Base-by-base conservation (phyloP, 2,329 filamentous ascomycete genomes). In the Ophiostoma piceae region DNA sequence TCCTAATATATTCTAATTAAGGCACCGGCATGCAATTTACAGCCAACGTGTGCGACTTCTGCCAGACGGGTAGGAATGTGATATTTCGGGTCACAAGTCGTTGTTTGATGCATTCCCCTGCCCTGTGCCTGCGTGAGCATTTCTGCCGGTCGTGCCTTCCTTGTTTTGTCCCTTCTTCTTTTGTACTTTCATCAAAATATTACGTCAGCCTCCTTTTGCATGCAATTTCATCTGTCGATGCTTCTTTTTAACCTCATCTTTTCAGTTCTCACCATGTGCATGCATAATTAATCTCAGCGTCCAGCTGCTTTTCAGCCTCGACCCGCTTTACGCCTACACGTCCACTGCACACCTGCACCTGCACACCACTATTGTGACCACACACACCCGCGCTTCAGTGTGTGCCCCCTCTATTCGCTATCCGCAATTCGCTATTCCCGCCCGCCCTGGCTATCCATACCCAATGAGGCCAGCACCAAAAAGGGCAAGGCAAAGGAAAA, bases 311-410 rank as follows among this genome's bases (percentile, higher is more conserved):
- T 70, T 71, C 70, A 71, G 70, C 70, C 68, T 69, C 68, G 70
- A 71, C 70, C 70, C 70, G 70, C 70, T 71, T 71, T 68, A 68
- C 68, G 66, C 66, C 67, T 67, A 69, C 67, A n/a, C n/a, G 39
- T 12, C 14, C 7, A 22, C 69, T 35, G 43, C 43, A 57, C 51
- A 57, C 51, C 51, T 29, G 26, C 26, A 29, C 26, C 26, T 29
- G 26, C 26, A 57, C 51, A 12, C 11, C 39, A 41, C 39, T 41
- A n/a, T 47, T 19, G 41, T 43, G 41, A 47, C 47, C 41, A 51
- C 35, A 35, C 60, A 64, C 60, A 32, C 60, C 16, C 60, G 32
- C 60, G 62, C 26, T 35, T 65, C 11, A 29, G n/a, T 51, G 51
- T 19, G 16, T 39, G 9, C 66, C 66, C 66, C 51, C 66, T 39